phyloP scores from a whole-genome alignment of 108 stramenopile genomes.

The Asterionellopsis glacialis region DNA sequence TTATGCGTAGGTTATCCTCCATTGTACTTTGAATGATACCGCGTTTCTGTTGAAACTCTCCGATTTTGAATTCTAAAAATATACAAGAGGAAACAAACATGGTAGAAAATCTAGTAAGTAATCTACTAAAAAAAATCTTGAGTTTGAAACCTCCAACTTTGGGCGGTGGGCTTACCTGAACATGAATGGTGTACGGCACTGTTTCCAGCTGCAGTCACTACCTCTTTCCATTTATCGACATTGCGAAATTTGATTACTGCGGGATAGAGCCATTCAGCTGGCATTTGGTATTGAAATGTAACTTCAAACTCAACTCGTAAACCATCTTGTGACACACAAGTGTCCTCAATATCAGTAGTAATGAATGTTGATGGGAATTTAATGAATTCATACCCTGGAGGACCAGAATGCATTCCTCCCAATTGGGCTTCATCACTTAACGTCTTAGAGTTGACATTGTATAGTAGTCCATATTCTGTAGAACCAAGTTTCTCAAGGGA shows the following conservation, averaged over 20 bases:
- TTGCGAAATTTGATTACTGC: conserved; percentile 39
- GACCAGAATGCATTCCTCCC: conserved; percentile 18
- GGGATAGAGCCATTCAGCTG: conserved; percentile 16
- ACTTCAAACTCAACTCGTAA: conserved; percentile 28
- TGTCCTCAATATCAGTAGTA: conserved; percentile 23
- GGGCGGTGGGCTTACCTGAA: conserved; percentile 12
- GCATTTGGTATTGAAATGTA: conserved; percentile 51
- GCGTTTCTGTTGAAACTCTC: conserved; percentile 32
- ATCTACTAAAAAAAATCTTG: too few species aligned
- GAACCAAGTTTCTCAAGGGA: conserved; percentile 31
- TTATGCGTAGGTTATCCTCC: conserved; percentile 24
- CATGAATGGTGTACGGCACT: conserved; percentile 42
- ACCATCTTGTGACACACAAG: conserved; percentile 45
- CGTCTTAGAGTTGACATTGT: conserved; percentile 31
- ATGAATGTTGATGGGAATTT: conserved; percentile 54
- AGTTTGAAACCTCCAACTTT: too few species aligned
- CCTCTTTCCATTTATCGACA: conserved; percentile 26
- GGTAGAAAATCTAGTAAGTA: conserved; percentile 9
- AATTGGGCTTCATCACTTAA: conserved; percentile 32
- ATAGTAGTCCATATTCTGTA: conserved; percentile 37
- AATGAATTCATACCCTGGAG: conserved; percentile 32
- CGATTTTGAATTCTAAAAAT: conserved; percentile 5
- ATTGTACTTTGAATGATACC: conserved; percentile 33
- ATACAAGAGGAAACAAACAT: background rate
- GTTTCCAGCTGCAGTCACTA: conserved; percentile 31